Evolutionary conservation across 352 stramenopile species (phyloP), one percentile per base, ranked within the genome.

Genomic region (Phytophthora fragariae): DNA sequence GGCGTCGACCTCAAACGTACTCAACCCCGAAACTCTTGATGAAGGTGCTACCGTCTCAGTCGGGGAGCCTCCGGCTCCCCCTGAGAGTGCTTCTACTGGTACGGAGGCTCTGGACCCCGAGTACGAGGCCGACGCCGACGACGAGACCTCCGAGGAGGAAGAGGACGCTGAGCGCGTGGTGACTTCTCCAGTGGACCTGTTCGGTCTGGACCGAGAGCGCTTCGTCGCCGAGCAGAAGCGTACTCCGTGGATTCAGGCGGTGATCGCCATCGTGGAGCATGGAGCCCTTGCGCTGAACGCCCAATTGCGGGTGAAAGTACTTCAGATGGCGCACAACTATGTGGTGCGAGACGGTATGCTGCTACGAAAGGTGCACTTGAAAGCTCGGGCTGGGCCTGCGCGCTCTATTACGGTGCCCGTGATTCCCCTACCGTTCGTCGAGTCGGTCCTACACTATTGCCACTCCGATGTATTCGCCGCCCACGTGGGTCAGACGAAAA

Each of bases 401-500:
- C 33, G 49, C 14, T 39, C 56, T 0, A 29, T 65, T 5, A 56
- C 11, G 2, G 57, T 72, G 1, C 57, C 56, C 6, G 57, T 65
- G 24, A n/a, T 72, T 8, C 57, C 65, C 1, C 6, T 49, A 2
- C 9, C 49, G 7, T 72, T 50, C 14, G 33, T 72, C 6, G 65
- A 58, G 4, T 63, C 65, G 2, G 65, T 72, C 4, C 29, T 72
- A 11, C 47, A 65, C 19, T 63, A 44, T 35, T 72, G 65, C 37
- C 65, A 72, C 27, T 14, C 24, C 24, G 65, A 67, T 21, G 5
- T 62, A 2, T 11, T 72, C n/a, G 54, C 57, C 3, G 24, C 39
- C 1, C 50, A 67, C 24, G n/a, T 54, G 49, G 57, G 65, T 15
- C 7, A 56, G 3, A 66, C 37, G 9, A 1, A 62, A 72, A 31